These are phyloP conservation scores for Ogataea saltuana DNA, from an alignment of 805 yeast genomes.

Conservation along the genomic window DNA sequence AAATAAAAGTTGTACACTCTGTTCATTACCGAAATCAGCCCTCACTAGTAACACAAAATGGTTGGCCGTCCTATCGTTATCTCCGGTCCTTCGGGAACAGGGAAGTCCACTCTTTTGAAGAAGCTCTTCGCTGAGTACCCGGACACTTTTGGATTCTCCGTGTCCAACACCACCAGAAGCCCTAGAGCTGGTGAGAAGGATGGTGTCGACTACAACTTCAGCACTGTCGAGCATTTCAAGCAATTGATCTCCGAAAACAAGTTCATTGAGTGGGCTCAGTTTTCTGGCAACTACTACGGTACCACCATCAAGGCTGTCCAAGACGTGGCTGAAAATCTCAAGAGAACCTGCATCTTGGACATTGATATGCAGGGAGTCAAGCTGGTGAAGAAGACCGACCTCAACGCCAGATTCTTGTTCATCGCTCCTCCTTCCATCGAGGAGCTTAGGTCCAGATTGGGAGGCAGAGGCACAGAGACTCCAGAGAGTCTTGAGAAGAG, in stretches of 20 bases:
- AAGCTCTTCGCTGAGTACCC: constrained; percentile 90
- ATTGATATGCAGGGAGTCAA: constrained; percentile 99
- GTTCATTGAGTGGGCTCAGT: constrained; percentile 97
- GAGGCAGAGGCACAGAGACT: constrained; percentile 94
- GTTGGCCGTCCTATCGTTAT: constrained; percentile 81
- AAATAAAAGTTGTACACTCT: too few relatives aligned
- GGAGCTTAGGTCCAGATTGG: constrained; percentile 69
- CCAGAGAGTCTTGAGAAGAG: constrained; percentile 81
- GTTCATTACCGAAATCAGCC: too few relatives aligned
- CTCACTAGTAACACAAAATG: too few relatives aligned
- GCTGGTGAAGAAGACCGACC: constrained; percentile 77
- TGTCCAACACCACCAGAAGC: constrained; percentile 86
- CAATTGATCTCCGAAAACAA: constrained; percentile 67
- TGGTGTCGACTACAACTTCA: constrained; percentile 89
- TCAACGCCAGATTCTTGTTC: constrained; percentile 84
- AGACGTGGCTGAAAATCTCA: constrained; percentile 58
- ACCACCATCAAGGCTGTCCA: constrained; percentile 86
- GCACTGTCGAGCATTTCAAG: constrained; percentile 77
- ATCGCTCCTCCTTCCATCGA: constrained; percentile 93
- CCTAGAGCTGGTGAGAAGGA: constrained; percentile 92
- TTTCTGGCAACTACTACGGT: constrained; percentile 97
- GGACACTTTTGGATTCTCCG: constrained; percentile 86
- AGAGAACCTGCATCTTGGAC: constrained; percentile 86
- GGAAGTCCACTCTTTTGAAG: constrained; percentile 92
- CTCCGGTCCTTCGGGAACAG: constrained; percentile 97